Evolutionary conservation across 148 eudicot genomes (phyloP).

Genomic region (Bassia scoparia): DNA sequence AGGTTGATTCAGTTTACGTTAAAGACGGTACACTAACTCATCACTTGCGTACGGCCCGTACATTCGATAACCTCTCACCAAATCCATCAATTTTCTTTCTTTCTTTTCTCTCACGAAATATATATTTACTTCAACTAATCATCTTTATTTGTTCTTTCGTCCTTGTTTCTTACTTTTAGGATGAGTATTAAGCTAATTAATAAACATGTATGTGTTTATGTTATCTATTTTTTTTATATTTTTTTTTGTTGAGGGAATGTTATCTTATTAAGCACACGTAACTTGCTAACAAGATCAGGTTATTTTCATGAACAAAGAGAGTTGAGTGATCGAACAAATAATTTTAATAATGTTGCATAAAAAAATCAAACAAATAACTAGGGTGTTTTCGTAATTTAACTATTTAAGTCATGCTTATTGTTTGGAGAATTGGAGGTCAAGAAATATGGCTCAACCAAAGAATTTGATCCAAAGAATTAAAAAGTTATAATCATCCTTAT

Average conservation of each 20-base stretch:
- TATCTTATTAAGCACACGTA: not conserved
- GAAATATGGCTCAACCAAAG: not conserved
- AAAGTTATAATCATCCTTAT: no score
- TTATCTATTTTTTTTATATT: no score
- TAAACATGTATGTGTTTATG: not conserved
- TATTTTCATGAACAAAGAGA: not conserved
- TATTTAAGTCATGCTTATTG: not conserved
- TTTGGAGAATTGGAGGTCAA: not conserved
- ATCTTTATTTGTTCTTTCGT: not conserved
- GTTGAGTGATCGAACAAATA: no score
- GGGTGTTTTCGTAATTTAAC: not conserved
- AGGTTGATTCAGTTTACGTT: not conserved
- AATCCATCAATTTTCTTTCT: not conserved
- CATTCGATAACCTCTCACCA: not conserved
- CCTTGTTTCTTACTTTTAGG: no score
- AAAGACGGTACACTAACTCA: not conserved
- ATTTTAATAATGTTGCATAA: no score
- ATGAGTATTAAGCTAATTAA: not conserved
- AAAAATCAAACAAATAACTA: not conserved
- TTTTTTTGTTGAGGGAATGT: no score
- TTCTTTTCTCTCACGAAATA: not conserved
- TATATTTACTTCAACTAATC: not conserved
- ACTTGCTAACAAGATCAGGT: not conserved
- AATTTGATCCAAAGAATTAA: not conserved
- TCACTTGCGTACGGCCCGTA: not conserved